Evolutionary conservation across 1,139 yeast species (phyloP), one percentile per base, ranked within the genome.

Genomic region (Kazachstania sp.): DNA sequence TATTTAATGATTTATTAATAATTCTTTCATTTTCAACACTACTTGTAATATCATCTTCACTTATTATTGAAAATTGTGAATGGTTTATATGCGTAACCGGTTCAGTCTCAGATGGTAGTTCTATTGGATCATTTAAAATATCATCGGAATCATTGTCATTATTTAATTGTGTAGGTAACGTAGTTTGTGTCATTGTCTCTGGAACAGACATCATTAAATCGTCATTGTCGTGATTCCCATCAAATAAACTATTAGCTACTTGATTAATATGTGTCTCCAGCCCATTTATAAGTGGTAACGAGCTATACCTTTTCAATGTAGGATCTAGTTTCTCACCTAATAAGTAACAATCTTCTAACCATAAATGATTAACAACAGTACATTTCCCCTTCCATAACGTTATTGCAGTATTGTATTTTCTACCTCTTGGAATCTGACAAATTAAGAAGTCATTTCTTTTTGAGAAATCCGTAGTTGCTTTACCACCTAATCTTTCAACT

Each of bases 321-420:
- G 37, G 37, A n/a, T 40, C 43, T 9, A 40, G 16, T 31, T 20
- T 37, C 12, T 29, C 32, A 11, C 38, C 32, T 4, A 16, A 13
- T 13, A 32, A 18, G 13, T 55, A 56, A 34, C 59, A 75, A 50
- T 86, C 95, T 60, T 90, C 97, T n/a, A 92, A 66, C 97, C 97
- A 90, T 18, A 80, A 59, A 63, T 86, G 95, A 59, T 84, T 87
- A 0, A 86, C 83, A 1, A 84, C 63, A 32, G 68, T 68, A 26
- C 82, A 74, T 5, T 70, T 67, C 2, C 75, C 60, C 69, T 79
- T 75, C 80, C 87, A 84, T 3, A 20, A 12, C 35, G 68, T 67
- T 32, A 69, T 63, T 0, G 94, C 95, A 7, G 90, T 86, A 12
- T 74, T 75, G 58, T 77, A 86, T 65, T 90, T 90, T 49, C 73